phyloP scores from a whole-genome alignment of 441 rosid genomes.

The Adansonia gregorii region DNA sequence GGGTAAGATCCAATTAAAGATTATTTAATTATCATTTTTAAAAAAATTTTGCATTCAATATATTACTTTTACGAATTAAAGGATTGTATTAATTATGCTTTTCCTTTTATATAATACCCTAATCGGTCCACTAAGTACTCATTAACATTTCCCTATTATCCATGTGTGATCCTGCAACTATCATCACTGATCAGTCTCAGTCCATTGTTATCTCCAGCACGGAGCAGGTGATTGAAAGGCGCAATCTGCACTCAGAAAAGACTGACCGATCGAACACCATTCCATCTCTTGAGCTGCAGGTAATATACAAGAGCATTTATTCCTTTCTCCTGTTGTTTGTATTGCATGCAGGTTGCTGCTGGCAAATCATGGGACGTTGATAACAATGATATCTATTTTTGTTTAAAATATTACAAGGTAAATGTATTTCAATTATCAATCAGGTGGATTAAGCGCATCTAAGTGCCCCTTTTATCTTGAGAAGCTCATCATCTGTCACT shows the following conservation, averaged over 20 bases:
- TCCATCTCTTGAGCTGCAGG: conserved; percentile 43
- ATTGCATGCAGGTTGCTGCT: conserved; percentile 4
- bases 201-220: conserved; percentile 28
- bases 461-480: not conserved
- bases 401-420: not conserved
- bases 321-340: not conserved
- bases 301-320: conserved; percentile 8
- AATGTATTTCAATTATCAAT: not conserved
- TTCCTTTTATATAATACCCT: no score
- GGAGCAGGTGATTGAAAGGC: conserved; percentile 42
- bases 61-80: no score
- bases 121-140: no score
- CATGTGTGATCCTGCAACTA: no score
- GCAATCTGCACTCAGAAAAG: conserved; percentile 29
- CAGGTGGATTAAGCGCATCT: not conserved
- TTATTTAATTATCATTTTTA: no score
- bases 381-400: not conserved
- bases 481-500: not conserved
- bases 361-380: not conserved
- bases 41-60: no score
- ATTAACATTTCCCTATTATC: no score
- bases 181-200: not conserved
- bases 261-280: conserved; percentile 20
- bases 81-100: no score
- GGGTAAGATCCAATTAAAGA: no score